Evolutionary conservation across 192 early-diverging fungal species (phyloP).

Genomic region (Coemansia sp.): DNA sequence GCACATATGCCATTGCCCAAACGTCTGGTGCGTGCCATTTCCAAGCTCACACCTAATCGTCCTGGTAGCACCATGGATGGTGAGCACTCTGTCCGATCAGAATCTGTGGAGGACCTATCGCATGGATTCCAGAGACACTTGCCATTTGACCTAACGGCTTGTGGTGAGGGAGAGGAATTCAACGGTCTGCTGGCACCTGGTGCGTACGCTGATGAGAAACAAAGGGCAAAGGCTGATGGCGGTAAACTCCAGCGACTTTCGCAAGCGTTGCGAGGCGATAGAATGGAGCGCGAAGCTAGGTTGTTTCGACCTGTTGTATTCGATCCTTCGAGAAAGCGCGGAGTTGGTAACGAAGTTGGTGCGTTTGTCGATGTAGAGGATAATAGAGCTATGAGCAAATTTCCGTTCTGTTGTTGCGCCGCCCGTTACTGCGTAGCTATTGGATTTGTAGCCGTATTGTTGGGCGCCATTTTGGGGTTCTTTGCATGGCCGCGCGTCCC

Average conservation of each 20-base stretch:
- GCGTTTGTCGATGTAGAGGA: background rate
- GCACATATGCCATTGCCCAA: conserved; percentile 3
- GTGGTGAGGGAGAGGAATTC: conserved; percentile 23
- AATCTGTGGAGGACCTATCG: background rate
- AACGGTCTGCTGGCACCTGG: conserved; percentile 46
- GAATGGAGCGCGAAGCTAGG: conserved; percentile 18
- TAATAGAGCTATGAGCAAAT: conserved; percentile 6
- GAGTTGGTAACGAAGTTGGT: background rate
- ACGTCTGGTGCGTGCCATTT: conserved; percentile 10
- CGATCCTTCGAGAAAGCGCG: conserved; percentile 1
- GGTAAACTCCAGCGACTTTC: conserved; percentile 16
- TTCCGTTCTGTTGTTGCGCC: conserved; percentile 41
- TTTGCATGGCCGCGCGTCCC: conserved; percentile 48
- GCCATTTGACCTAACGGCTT: background rate
- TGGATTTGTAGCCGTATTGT: conserved; percentile 28
- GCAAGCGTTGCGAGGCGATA: conserved; percentile 4
- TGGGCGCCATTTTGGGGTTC: conserved; percentile 32
- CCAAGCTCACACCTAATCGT: background rate
- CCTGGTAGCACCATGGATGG: too few relatives aligned
- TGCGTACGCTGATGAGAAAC: conserved; percentile 38
- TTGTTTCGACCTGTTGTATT: conserved; percentile 32
- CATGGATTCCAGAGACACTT: background rate
- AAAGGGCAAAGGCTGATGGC: conserved; percentile 37
- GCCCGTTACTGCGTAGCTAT: conserved; percentile 40
- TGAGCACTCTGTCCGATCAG: too few relatives aligned